Evolutionary conservation across 257 asterid genomes (phyloP).

Genomic region (Knoxia roxburghii): DNA sequence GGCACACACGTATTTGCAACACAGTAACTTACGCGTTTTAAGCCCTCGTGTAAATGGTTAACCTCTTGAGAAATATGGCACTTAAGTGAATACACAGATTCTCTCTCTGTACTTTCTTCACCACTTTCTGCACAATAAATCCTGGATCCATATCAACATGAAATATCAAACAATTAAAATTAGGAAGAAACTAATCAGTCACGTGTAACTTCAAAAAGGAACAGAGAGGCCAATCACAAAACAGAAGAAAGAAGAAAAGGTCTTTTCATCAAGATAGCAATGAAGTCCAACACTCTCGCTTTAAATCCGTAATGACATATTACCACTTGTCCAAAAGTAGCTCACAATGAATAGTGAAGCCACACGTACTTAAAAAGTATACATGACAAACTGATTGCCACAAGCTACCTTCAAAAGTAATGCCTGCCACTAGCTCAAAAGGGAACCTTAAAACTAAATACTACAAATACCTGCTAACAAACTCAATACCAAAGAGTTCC

Average conservation of each 20-base stretch:
- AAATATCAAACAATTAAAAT: constrained; percentile 11
- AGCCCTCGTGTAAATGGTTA: constrained; percentile 97
- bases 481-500: constrained; percentile 79
- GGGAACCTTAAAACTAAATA: constrained; percentile 3
- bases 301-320: background rate
- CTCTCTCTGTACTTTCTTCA: constrained; percentile 88
- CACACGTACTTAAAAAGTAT: background rate
- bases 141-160: constrained; percentile 45
- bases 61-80: constrained; percentile 99
- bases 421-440: background rate
- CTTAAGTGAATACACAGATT: constrained; percentile 86
- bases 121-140: constrained; percentile 98
- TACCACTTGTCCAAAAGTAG: background rate
- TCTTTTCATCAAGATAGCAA: background rate
- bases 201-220: background rate
- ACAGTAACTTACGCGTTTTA: constrained; percentile 63
- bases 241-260: background rate
- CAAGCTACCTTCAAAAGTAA: background rate
- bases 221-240: background rate
- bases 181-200: background rate
- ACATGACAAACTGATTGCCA: background rate
- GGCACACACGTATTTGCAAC: background rate
- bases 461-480: constrained; percentile 77
- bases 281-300: background rate
- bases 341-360: background rate